Evolutionary conservation across 1,284 basidiomycete species (phyloP).

Genomic region (Ceratobasidium sp.): DNA sequence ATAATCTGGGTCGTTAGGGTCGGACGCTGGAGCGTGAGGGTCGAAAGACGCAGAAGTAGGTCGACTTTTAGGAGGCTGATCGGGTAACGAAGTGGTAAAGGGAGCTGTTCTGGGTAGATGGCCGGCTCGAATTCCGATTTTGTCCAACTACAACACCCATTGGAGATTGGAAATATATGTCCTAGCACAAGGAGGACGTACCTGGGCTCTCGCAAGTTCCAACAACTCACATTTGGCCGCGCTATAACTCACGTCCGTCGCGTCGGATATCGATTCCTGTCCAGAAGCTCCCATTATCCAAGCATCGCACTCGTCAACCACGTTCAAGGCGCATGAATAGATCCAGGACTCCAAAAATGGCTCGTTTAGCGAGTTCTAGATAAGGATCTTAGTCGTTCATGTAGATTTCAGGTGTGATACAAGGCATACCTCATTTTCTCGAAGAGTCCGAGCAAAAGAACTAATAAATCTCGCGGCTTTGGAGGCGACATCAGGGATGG

Average conservation of each 20-base stretch:
- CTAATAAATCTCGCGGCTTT: conserved; percentile 81
- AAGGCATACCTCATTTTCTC: conserved; percentile 76
- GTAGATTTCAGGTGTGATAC: neutral
- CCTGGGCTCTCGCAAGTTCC: conserved; percentile 85
- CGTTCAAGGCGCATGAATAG: conserved; percentile 90
- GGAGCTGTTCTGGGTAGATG: conserved; percentile 80
- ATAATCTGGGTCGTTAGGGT: conserved; percentile 45
- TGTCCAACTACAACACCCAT: conserved; percentile 72
- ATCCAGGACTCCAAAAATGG: conserved; percentile 95
- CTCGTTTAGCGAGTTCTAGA: conserved; percentile 64
- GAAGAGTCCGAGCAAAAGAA: conserved; percentile 82
- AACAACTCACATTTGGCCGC: conserved; percentile 85
- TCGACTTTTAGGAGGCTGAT: conserved; percentile 36
- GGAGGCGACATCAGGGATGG: conserved; percentile 75
- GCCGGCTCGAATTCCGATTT: conserved; percentile 78
- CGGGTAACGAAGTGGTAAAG: conserved; percentile 68
- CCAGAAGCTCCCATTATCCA: conserved; percentile 69
- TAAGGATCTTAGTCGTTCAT: conserved; percentile 40
- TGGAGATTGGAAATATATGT: conserved; percentile 32
- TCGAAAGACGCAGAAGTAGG: conserved; percentile 24
- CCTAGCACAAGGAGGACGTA: conserved; percentile 56
- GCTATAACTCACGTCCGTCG: conserved; percentile 62
- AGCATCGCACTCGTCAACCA: conserved; percentile 84
- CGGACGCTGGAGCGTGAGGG: conserved; percentile 8
- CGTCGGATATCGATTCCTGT: conserved; percentile 63